These are phyloP conservation scores for Paulownia fortunei DNA, from an alignment of 257 asterid genomes.

Conservation along the genomic window DNA sequence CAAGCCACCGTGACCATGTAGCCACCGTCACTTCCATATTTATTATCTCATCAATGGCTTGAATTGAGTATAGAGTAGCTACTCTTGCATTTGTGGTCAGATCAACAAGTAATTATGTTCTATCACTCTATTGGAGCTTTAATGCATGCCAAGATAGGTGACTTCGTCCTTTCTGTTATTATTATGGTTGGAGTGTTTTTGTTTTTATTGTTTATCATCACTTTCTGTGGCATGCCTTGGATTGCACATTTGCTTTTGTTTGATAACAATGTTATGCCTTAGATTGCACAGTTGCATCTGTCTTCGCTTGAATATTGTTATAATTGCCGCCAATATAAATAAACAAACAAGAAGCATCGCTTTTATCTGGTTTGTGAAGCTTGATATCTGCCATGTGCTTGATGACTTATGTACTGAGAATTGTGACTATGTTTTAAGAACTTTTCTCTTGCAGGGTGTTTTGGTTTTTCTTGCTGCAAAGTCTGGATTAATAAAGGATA, in stretches of 20 bases:
- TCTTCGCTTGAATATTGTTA: neutral
- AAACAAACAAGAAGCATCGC: neutral
- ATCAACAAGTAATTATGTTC: neutral
- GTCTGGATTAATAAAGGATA: constrained; percentile 71
- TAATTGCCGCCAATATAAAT: neutral
- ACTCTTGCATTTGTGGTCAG: neutral
- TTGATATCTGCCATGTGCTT: constrained; percentile 19
- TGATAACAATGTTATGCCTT: neutral
- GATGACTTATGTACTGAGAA: constrained; percentile 1
- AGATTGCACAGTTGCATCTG: neutral
- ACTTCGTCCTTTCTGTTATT: constrained; percentile 6
- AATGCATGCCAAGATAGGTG: constrained; percentile 13
- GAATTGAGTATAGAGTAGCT: neutral
- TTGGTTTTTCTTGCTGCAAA: constrained; percentile 96
- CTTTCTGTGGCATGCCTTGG: neutral
- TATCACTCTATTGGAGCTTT: constrained; percentile 11
- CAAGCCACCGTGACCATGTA: neutral
- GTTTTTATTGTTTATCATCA: neutral
- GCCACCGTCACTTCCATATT: neutral
- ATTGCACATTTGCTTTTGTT: neutral
- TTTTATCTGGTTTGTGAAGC: neutral
- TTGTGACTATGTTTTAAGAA: constrained; percentile 14
- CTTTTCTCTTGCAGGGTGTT: constrained; percentile 69
- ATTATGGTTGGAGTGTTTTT: neutral
- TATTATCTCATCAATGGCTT: neutral